Conservation (phyloP, 768 basidiomycete species). For the Hypholoma fasciculare region DNA sequence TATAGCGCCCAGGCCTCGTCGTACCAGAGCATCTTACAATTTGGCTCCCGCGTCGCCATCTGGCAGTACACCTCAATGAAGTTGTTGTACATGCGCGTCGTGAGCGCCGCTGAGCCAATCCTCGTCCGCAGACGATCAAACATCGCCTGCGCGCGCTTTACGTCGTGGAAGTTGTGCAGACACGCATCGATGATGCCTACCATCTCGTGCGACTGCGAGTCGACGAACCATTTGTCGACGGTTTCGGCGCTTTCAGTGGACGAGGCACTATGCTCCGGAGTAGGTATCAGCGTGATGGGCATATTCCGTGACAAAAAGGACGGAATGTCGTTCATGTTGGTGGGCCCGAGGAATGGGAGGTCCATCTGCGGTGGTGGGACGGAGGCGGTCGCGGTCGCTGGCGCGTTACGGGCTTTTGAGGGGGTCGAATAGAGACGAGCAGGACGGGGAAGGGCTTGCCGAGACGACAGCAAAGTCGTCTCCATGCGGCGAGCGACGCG, state of each 20-base stretch:
- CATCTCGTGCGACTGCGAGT: conserved; percentile 67
- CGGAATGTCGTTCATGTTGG: conserved; percentile 1
- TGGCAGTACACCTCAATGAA: conserved; percentile 66
- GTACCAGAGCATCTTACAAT: conserved; percentile 54
- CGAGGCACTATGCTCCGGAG: conserved; percentile 52
- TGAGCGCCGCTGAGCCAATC: conserved; percentile 29
- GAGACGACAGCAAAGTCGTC: conserved; percentile 58
- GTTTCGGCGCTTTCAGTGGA: conserved; percentile 23
- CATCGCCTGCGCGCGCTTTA: conserved; percentile 71
- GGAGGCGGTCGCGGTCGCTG: conserved; percentile 45
- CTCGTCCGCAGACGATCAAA: conserved; percentile 60
- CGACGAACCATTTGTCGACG: conserved; percentile 58
- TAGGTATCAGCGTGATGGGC: conserved; percentile 60
- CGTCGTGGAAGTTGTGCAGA: conserved; percentile 71
- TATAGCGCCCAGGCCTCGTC: conserved; percentile 65
- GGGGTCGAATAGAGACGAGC: conserved; percentile 72
- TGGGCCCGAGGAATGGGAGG: conserved; percentile 38
- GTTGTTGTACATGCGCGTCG: conserved; percentile 61
- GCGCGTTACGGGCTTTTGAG: conserved; percentile 53
- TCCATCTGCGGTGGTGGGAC: conserved; percentile 33
- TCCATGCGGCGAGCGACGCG: conserved; percentile 37
- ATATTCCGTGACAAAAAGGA: conserved; percentile 8
- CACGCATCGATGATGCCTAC: conserved; percentile 85
- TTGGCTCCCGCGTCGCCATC: conserved; percentile 52
- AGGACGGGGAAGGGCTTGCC: conserved; percentile 67